Evolutionary conservation across 73 alveolate genomes (phyloP), one percentile per base, ranked within the genome.

Genomic region (Durusdinium trenchii): DNA sequence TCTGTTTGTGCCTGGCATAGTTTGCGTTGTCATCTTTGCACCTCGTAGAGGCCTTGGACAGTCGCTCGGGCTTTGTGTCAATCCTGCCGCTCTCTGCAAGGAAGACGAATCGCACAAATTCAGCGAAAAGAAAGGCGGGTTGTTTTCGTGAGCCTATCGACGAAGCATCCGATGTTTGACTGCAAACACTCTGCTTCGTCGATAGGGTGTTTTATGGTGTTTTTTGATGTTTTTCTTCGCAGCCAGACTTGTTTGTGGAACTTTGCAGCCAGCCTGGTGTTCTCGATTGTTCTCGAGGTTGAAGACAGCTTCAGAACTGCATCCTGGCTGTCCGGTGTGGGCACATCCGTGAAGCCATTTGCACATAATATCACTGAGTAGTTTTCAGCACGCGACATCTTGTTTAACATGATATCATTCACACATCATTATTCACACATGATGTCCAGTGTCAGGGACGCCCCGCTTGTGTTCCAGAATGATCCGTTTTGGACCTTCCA

Each of bases 61-160:
- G 69, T 57, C 32, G 18, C 30, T 23, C 73, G 73, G 30, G 73
- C 18, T 60, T 60, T 2, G 1, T 23, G 73, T 23, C 18, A 32
- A 2, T 36, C 36, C 69, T 12, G 23, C 12, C 69, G 69, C 23
- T 23, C 69, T 57, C 69, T 12, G 42, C 30, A 9, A 82, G 92
- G 92, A 48, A 61, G 75, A 40, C 94, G 94, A 47, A 84, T 84
- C 52, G 73, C 94, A 20, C 54, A 84, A 1, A n/a, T 84, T 18
- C 48, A 84, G 75, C 54, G 94, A 52, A 84, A 84, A 84, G 94
- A 84, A 75, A 84, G 94, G 94, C n/a, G 76, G 47, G 51, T 3
- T 35, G 78, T 23, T 4, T 4, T 23, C 38, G 38, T 23, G 9
- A 62, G 38, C 5, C 38, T 23, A 7, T 23, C 23, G 36, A 16